Percentiles rank a stretch among this genome's conserved stretches.
Evolutionary conservation across 2,329 filamentous ascomycete genomes (phyloP).

Genomic region (Neopestalotiopsis sp.): DNA sequence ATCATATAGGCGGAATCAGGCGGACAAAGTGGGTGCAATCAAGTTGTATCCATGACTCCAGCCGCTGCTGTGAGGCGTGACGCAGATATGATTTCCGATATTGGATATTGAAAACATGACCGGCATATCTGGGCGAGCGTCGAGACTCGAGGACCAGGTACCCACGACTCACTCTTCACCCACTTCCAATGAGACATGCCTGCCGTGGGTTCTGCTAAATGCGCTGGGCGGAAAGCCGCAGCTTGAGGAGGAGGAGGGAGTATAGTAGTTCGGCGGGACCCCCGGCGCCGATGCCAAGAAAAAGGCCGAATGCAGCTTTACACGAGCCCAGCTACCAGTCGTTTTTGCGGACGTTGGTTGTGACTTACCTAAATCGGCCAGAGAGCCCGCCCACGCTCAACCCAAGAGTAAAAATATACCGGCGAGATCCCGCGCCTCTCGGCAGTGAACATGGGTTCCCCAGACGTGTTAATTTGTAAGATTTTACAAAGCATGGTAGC

Average conservation of each 20-base stretch:
- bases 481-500: conserved; percentile 17
- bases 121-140: conserved; percentile 5
- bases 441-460: conserved; percentile 14
- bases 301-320: conserved; percentile 11
- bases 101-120: conserved; percentile 6
- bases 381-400: conserved; percentile 3
- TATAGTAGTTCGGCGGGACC: not conserved
- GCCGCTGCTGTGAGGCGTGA: not conserved
- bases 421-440: not conserved
- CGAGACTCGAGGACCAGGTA: not conserved
- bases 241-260: not conserved
- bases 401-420: not conserved
- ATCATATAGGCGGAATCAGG: conserved; percentile 3
- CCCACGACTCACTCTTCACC: not conserved
- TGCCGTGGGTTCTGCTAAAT: not conserved
- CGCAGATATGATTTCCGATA: conserved; percentile 12
- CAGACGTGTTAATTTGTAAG: conserved; percentile 12
- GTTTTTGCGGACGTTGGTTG: conserved; percentile 1
- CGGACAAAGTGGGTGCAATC: conserved; percentile 5
- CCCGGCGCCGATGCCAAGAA: conserved; percentile 11
- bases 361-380: conserved; percentile 15
- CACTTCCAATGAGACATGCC: conserved; percentile 8
- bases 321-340: not conserved
- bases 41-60: conserved; percentile 6
- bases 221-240: conserved; percentile 2